Percentiles rank a stretch among this genome's conserved stretches.
Conservation (phyloP, 1,139 yeast species). For the Hyphopichia khmerensis region DNA sequence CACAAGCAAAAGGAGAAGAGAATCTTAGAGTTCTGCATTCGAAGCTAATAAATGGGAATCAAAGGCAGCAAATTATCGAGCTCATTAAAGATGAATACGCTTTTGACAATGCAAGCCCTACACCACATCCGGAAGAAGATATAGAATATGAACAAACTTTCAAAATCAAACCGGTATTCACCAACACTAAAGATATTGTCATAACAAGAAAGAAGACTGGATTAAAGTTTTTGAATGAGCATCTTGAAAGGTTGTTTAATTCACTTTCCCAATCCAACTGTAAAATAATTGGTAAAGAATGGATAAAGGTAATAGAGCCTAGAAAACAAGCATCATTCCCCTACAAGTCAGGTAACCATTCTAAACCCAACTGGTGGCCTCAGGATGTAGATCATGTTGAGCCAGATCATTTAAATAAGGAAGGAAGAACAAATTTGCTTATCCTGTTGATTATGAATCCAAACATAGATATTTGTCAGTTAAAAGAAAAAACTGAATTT, state of each 20-base stretch:
- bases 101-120: not conserved
- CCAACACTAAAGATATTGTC: not conserved
- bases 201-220: not conserved
- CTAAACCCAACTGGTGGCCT: slow-evolving; percentile 79
- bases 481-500: slow-evolving; percentile 15
- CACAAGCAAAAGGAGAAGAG: not conserved
- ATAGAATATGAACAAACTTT: not conserved
- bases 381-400: slow-evolving; percentile 55
- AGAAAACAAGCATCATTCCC: slow-evolving; percentile 64
- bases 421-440: slow-evolving; percentile 52
- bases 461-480: slow-evolving; percentile 18
- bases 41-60: not conserved
- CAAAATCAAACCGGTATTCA: not conserved
- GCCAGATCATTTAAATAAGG: slow-evolving; percentile 70
- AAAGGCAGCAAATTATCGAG: slow-evolving; percentile 3
- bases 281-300: slow-evolving; percentile 60
- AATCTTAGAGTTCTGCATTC: slow-evolving; percentile 4
- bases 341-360: slow-evolving; percentile 48
- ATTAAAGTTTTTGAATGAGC: not conserved
- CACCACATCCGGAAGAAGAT: not conserved
- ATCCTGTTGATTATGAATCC: slow-evolving; percentile 37
- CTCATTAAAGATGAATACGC: not conserved
- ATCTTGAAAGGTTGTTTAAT: slow-evolving; percentile 11
- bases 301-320: slow-evolving; percentile 70
- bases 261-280: slow-evolving; percentile 50